These are phyloP conservation scores for Globisporangium paddicum DNA, from an alignment of 352 stramenopile genomes.

Conservation along the genomic window DNA sequence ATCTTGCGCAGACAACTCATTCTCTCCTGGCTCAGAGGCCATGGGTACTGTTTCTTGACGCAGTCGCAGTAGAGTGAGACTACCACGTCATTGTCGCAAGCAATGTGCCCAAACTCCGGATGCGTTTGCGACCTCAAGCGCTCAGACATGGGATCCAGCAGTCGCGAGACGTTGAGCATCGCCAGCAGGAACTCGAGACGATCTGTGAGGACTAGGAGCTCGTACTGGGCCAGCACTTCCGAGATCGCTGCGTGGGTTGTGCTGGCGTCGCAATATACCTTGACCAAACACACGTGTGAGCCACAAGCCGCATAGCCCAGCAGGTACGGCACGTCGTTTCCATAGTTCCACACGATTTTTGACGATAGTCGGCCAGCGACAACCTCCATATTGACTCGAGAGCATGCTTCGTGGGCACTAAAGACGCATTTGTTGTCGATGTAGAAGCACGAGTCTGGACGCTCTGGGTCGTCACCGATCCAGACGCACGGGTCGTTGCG, in stretches of 20 bases:
- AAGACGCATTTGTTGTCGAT: constrained; percentile 2
- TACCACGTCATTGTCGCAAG: neutral
- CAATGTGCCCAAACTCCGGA: neutral
- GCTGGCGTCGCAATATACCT: neutral
- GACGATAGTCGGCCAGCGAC: neutral
- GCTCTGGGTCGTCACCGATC: neutral
- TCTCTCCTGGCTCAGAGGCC: neutral
- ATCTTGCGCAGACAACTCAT: neutral
- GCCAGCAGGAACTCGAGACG: constrained; percentile 3
- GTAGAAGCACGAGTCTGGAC: neutral
- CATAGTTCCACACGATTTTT: neutral
- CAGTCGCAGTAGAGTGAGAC: neutral
- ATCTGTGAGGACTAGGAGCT: neutral
- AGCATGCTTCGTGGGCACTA: neutral
- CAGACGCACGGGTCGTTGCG: too few relatives aligned
- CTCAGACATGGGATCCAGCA: neutral
- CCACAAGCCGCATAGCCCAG: neutral
- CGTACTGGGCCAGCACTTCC: neutral
- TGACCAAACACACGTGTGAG: neutral
- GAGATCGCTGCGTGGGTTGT: neutral
- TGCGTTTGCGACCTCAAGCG: neutral
- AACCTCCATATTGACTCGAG: neutral
- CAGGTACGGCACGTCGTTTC: neutral
- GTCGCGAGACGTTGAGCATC: neutral
- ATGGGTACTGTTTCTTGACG: constrained; percentile 1